Conservation (phyloP, 768 basidiomycete species). For the Tricholoma furcatifolium region DNA sequence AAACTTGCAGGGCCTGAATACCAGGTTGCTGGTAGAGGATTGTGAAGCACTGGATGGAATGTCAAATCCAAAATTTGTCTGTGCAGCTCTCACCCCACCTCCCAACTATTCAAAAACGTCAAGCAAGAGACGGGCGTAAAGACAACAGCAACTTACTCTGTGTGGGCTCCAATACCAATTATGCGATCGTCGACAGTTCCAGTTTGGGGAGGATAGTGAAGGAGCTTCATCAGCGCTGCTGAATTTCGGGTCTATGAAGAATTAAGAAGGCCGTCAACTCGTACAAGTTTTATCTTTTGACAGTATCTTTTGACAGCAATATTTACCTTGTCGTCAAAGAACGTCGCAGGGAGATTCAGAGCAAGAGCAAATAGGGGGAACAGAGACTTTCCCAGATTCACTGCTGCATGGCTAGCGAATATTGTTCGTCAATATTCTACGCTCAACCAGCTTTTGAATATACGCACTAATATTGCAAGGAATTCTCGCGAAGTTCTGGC, state of each 20-base stretch:
- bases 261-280: too few relatives aligned
- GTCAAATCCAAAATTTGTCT: neutral
- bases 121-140: neutral
- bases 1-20: constrained; percentile 77
- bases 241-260: constrained; percentile 62
- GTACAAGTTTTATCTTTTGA: too few relatives aligned
- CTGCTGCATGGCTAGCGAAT: constrained; percentile 33
- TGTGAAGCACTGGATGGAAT: constrained; percentile 63
- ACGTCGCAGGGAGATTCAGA: constrained; percentile 67
- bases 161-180: constrained; percentile 77
- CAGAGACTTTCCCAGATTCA: constrained; percentile 53
- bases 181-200: constrained; percentile 45
- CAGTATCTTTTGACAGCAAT: neutral
- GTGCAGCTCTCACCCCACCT: constrained; percentile 31
- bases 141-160: constrained; percentile 45
- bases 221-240: constrained; percentile 79
- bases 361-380: constrained; percentile 89
- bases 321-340: constrained; percentile 78
- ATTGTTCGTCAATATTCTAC: neutral
- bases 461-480: constrained; percentile 66
- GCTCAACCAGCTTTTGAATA: neutral
- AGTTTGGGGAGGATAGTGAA: constrained; percentile 73
- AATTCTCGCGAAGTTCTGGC: constrained; percentile 57
- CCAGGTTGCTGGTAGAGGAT: constrained; percentile 80
- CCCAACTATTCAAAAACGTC: constrained; percentile 37